Conservation (phyloP, 768 basidiomycete genomes). For the Clavulina sp. region DNA sequence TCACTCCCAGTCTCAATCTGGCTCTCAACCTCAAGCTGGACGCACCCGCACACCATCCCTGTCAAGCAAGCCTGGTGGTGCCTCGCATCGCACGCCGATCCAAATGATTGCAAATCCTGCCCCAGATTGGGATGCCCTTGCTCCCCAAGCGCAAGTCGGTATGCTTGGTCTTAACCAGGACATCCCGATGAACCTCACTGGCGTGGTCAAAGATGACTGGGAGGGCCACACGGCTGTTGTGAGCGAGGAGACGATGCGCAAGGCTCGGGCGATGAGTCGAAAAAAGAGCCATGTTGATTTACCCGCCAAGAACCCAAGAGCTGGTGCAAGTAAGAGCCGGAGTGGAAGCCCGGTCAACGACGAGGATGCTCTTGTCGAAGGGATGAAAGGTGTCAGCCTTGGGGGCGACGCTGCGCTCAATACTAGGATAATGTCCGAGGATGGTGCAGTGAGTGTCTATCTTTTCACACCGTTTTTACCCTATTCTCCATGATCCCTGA, state of each 20-base stretch:
- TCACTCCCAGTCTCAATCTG: too few species aligned
- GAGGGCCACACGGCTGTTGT: background rate
- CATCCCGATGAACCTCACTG: background rate
- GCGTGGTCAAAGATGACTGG: background rate
- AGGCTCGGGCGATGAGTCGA: slow-evolving; percentile 1
- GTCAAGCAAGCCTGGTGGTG: too few species aligned
- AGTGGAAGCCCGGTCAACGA: too few species aligned
- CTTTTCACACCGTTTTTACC: background rate
- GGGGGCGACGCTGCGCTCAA: background rate
- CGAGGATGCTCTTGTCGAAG: too few species aligned
- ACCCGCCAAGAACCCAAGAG: background rate
- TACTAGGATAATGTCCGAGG: background rate
- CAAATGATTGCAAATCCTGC: too few species aligned
- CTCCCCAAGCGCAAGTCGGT: background rate
- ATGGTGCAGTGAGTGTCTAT: background rate
- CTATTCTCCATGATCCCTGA: too few species aligned
- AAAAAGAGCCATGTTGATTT: background rate
- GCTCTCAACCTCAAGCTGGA: too few species aligned
- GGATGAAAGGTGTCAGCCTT: too few species aligned
- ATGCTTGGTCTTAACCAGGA: background rate
- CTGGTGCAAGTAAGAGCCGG: too few species aligned
- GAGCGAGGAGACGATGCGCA: background rate
- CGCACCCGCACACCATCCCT: too few species aligned
- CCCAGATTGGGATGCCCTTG: background rate
- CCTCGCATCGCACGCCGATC: too few species aligned